These are phyloP conservation scores for Saraca asoca DNA, from an alignment of 331 rosid genomes.

Conservation along the genomic window DNA sequence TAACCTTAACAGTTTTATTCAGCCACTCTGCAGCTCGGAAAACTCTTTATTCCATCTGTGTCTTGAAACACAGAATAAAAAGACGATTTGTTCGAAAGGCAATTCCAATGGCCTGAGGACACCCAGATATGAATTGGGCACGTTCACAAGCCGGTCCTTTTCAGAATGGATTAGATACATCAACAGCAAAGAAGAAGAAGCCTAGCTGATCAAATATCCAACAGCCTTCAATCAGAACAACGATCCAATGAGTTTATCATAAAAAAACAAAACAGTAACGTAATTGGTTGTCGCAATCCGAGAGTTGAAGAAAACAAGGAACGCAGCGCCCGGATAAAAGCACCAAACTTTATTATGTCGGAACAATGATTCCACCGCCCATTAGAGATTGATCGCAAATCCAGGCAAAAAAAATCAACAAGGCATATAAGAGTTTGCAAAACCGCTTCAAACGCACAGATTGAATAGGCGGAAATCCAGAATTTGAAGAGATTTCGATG, in stretches of 20 bases:
- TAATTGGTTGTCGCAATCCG: not conserved
- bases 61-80: slow-evolving; percentile 42
- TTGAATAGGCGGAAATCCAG: not conserved
- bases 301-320: not conserved
- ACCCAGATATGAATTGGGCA: slow-evolving; percentile 61
- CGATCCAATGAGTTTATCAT: slow-evolving; percentile 27
- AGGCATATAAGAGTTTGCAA: not conserved
- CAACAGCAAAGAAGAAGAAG: slow-evolving; percentile 45
- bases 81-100: slow-evolving; percentile 44
- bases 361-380: slow-evolving; percentile 11
- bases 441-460: not conserved
- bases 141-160: slow-evolving; percentile 59
- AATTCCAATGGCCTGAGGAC: slow-evolving; percentile 53
- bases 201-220: slow-evolving; percentile 27
- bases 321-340: too few relatives aligned
- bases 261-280: slow-evolving; percentile 12
- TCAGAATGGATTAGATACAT: slow-evolving; percentile 56
- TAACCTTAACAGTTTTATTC: slow-evolving; percentile 6
- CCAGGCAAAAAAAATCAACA: not conserved
- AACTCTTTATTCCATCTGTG: slow-evolving; percentile 76
- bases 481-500: not conserved
- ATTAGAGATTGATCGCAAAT: not conserved
- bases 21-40: slow-evolving; percentile 73
- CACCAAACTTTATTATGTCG: not conserved
- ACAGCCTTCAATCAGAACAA: slow-evolving; percentile 33